Base-by-base conservation (phyloP, 2,329 filamentous ascomycete species). In the Cordyceps cicadae region DNA sequence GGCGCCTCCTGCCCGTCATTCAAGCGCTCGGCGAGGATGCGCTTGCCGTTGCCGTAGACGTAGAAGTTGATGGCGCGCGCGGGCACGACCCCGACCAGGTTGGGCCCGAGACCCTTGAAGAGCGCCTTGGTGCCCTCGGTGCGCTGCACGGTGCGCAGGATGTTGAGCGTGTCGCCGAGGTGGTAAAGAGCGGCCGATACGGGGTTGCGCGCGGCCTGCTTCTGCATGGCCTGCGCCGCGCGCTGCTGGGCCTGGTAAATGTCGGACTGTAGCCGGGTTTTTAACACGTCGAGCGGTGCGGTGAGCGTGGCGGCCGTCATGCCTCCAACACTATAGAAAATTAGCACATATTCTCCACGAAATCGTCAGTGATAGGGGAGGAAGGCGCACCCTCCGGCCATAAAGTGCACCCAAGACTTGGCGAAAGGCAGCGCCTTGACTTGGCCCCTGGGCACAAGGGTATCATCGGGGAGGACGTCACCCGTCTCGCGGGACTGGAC, bases 281-380 rank as follows among this genome's bases (percentile, higher is more conserved):
- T 96, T 55, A 97, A 82, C 37, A 97, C 92, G 70, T 97, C 93
- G 62, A 97, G 87, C 24, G 93, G 93, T 9, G 91, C 92, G 1
- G 93, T 97, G n/a, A 97, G 76, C n/a, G 89, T 87, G 26, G 93
- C 90, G 12, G 93, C 88, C 19, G 90, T 92, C 87, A 96, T 95
- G 67, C 92, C 92, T 67, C 92, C 92, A 57, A 90, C 76, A 48
- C 92, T 96, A 66, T 39, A 64, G 17, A 2, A 37, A 37, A 21
- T 48, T 26, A 48, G 45, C 45, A 15, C 15, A 43, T 37, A 8
- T 12, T 14, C 11, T 19, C 17, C 43, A 6, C 9, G 2, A n/a
- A 4, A 8, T 7, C 9, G 6, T 37, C 43, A 21, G 43, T 19
- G 48, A 45, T 41, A 11, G 24, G 24, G 59, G 26, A 34, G 62